Percentiles rank a stretch among this genome's conserved stretches.
These are phyloP conservation scores for Ophidiomyces ophidiicola DNA, from an alignment of 2,329 filamentous ascomycete genomes.

Conservation along the genomic window DNA sequence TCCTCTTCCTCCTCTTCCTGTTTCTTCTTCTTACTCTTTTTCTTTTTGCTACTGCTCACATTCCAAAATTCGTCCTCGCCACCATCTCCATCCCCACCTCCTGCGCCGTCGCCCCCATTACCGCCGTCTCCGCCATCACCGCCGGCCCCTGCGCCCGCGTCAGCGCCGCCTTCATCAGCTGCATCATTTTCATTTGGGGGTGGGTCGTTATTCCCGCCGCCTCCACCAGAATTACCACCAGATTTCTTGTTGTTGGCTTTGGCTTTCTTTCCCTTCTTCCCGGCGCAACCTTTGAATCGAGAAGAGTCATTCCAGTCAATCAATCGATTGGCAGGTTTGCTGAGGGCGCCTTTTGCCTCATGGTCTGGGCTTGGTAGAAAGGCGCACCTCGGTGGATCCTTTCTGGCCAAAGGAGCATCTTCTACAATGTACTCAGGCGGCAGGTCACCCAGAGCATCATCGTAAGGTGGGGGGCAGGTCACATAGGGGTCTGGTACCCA, in stretches of 20 bases:
- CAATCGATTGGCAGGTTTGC: background rate
- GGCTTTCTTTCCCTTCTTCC: conserved; percentile 14
- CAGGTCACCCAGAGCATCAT: conserved; percentile 13
- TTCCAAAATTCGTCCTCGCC: conserved; percentile 13
- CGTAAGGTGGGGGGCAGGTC: conserved; percentile 12
- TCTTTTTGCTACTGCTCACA: conserved; percentile 10
- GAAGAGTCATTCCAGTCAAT: conserved; percentile 14
- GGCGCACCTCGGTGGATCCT: background rate
- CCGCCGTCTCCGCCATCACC: conserved; percentile 7
- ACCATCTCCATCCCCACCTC: conserved; percentile 5
- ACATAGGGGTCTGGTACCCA: background rate
- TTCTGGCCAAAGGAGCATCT: background rate
- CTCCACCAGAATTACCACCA: conserved; percentile 4
- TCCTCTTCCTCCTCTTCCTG: conserved; percentile 13
- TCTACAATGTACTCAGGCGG: conserved; percentile 24
- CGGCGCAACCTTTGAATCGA: conserved; percentile 10
- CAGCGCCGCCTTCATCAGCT: conserved; percentile 4
- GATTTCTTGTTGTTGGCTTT: conserved; percentile 5
- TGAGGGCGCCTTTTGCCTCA: background rate
- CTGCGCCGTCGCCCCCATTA: conserved; percentile 6
- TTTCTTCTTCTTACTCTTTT: conserved; percentile 15
- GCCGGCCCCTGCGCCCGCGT: conserved; percentile 5
- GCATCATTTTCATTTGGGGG: conserved; percentile 8
- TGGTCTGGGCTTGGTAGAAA: background rate
- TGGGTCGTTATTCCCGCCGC: conserved; percentile 8